Evolutionary conservation across 345 rosid genomes (phyloP).

Genomic region (Euclidium syriacum): DNA sequence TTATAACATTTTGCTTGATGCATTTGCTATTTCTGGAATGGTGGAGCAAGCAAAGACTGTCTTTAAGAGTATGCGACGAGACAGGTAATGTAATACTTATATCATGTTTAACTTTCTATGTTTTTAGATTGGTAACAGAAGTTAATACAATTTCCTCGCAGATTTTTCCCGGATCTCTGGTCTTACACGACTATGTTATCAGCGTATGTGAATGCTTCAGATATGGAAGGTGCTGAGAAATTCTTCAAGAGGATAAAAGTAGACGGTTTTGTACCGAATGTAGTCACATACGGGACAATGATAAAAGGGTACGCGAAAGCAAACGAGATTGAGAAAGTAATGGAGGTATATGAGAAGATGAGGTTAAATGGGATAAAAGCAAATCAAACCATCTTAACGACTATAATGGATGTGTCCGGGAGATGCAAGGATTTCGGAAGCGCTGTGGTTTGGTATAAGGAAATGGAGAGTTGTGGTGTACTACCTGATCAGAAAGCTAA

Average conservation of each 20-base stretch:
- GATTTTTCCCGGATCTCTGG: conserved; percentile 72
- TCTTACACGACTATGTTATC: conserved; percentile 93
- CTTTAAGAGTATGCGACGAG: conserved; percentile 94
- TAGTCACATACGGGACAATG: conserved; percentile 74
- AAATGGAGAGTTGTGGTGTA: conserved; percentile 66
- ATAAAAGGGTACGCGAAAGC: conserved; percentile 82
- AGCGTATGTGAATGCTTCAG: conserved; percentile 83
- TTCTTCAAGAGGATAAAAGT: conserved; percentile 69
- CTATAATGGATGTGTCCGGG: conserved; percentile 89
- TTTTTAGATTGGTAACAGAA: conserved; percentile 2
- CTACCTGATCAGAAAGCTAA: conserved; percentile 86
- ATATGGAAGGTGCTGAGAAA: conserved; percentile 92
- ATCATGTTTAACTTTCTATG: not conserved
- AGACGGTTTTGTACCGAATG: conserved; percentile 64
- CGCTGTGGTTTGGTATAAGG: conserved; percentile 80
- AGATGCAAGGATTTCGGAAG: conserved; percentile 71
- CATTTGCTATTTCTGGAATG: conserved; percentile 94
- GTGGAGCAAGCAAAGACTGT: conserved; percentile 86
- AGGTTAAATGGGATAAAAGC: conserved; percentile 49
- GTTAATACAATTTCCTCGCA: conserved; percentile 24
- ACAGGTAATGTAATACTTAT: conserved; percentile 49
- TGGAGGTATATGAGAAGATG: conserved; percentile 73
- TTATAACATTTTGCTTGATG: conserved; percentile 89
- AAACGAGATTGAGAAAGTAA: conserved; percentile 63
- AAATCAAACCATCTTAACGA: conserved; percentile 75